These are phyloP conservation scores for Cubamyces lactineus DNA, from an alignment of 768 basidiomycete genomes.

Conservation along the genomic window DNA sequence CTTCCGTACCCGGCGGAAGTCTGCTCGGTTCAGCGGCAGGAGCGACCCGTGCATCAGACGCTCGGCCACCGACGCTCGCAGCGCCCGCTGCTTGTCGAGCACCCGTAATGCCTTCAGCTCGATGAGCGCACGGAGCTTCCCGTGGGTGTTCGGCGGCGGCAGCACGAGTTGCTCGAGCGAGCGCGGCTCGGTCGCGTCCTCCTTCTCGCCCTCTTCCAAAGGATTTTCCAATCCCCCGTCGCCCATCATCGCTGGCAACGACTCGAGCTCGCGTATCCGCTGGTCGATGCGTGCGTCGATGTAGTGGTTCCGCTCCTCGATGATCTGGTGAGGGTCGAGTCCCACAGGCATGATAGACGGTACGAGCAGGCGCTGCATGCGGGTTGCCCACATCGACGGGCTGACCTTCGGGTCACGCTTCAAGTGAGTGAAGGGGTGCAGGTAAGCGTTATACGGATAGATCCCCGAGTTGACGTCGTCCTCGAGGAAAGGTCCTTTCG, in stretches of 20 bases:
- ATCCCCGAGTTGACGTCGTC: slow-evolving; percentile 79
- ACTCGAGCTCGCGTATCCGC: slow-evolving; percentile 85
- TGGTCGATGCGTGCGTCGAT: slow-evolving; percentile 89
- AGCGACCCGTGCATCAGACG: slow-evolving; percentile 86
- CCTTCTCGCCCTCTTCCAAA: slow-evolving; percentile 41
- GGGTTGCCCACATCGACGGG: slow-evolving; percentile 66
- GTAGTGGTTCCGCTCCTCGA: slow-evolving; percentile 90
- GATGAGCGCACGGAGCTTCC: slow-evolving; percentile 87
- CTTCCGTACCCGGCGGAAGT: slow-evolving; percentile 87
- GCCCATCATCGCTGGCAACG: slow-evolving; percentile 77
- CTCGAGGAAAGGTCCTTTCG: slow-evolving; percentile 78
- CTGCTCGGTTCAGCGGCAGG: slow-evolving; percentile 87
- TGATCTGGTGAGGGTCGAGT: slow-evolving; percentile 88
- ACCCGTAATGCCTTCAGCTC: slow-evolving; percentile 91
- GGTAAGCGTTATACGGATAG: slow-evolving; percentile 91
- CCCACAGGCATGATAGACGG: slow-evolving; percentile 91
- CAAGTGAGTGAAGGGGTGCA: slow-evolving; percentile 81
- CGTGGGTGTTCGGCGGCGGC: slow-evolving; percentile 67
- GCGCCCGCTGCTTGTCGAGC: slow-evolving; percentile 86
- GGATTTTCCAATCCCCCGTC: slow-evolving; percentile 68
- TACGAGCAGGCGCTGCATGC: slow-evolving; percentile 78
- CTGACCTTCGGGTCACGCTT: slow-evolving; percentile 64
- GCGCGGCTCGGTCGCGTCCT: slow-evolving; percentile 30
- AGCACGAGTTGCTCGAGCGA: slow-evolving; percentile 47
- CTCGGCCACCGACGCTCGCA: slow-evolving; percentile 85